phyloP scores from a whole-genome alignment of 2,329 filamentous ascomycete genomes.

The Aspergillaceae sp. region DNA sequence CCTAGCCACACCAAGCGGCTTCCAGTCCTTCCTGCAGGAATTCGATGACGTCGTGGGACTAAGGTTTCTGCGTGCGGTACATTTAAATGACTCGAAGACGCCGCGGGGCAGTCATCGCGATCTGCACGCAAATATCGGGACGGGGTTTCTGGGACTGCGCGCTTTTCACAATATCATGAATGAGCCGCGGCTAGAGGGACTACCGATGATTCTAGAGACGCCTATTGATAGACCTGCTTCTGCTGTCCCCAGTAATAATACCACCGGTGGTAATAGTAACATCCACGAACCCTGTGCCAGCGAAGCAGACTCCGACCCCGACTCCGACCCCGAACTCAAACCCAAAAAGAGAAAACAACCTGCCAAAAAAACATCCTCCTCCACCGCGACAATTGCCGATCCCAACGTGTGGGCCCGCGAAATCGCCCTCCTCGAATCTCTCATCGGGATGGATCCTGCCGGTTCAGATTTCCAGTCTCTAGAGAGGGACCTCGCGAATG shows the following conservation, averaged over 20 bases:
- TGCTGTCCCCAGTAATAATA: slow-evolving; percentile 1
- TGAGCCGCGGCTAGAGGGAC: slow-evolving; percentile 60
- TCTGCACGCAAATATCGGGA: slow-evolving; percentile 92
- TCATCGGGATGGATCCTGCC: slow-evolving; percentile 75
- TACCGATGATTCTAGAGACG: slow-evolving; percentile 95
- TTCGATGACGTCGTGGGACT: slow-evolving; percentile 73
- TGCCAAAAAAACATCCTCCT: slow-evolving; percentile 9
- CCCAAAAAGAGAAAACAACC: slow-evolving; percentile 14
- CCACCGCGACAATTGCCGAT: slow-evolving; percentile 54
- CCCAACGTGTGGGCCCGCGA: slow-evolving; percentile 81
- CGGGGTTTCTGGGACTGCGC: slow-evolving; percentile 80
- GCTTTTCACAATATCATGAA: slow-evolving; percentile 92
- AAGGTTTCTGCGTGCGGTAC: slow-evolving; percentile 72
- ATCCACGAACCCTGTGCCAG: not conserved
- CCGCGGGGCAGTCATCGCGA: slow-evolving; percentile 75
- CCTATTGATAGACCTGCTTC: slow-evolving; percentile 65
- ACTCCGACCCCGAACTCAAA: slow-evolving; percentile 11
- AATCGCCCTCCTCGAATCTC: slow-evolving; percentile 84
- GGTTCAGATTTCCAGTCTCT: slow-evolving; percentile 61
- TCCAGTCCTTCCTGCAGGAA: slow-evolving; percentile 61
- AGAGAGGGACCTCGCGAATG: slow-evolving; percentile 56
- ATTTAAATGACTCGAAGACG: slow-evolving; percentile 93
- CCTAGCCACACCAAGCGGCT: slow-evolving; percentile 64
- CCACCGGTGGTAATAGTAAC: not conserved
- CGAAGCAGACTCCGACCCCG: slow-evolving; percentile 12